Evolutionary conservation across 768 basidiomycete species (phyloP).

Genomic region (Auricularia heimuer): DNA sequence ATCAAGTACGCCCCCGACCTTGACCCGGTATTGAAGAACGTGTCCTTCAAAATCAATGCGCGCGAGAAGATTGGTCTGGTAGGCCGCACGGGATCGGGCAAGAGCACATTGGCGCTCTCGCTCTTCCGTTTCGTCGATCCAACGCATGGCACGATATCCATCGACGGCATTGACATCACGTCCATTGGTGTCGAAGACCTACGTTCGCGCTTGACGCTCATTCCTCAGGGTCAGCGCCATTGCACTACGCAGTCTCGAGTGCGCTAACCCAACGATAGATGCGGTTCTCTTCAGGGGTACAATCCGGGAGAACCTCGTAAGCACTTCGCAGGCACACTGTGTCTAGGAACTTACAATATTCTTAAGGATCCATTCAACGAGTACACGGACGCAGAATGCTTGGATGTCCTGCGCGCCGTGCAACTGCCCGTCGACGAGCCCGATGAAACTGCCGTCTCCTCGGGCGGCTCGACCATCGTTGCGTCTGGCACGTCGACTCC

Average conservation of each 20-base stretch:
- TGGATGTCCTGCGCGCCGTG: slow-evolving; percentile 37
- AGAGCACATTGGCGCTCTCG: slow-evolving; percentile 24
- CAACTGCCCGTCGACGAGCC: slow-evolving; percentile 9
- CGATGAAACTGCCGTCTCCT: slow-evolving; percentile 23
- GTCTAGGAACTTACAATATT: too few species aligned
- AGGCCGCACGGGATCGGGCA: slow-evolving; percentile 10
- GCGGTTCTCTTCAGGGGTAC: slow-evolving; percentile 33
- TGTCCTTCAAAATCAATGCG: slow-evolving; percentile 53
- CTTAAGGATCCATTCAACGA: not conserved
- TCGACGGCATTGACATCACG: slow-evolving; percentile 34
- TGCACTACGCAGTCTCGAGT: not conserved
- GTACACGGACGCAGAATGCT: slow-evolving; percentile 47
- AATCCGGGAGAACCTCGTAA: slow-evolving; percentile 39
- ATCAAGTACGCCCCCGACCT: slow-evolving; percentile 56
- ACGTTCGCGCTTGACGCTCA: slow-evolving; percentile 21
- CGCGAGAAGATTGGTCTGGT: slow-evolving; percentile 64
- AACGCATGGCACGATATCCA: slow-evolving; percentile 22
- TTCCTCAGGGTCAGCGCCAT: slow-evolving; percentile 19
- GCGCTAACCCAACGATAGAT: slow-evolving; percentile 26
- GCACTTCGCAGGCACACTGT: slow-evolving; percentile 7
- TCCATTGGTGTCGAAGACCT: slow-evolving; percentile 29
- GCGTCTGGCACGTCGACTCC: not conserved
- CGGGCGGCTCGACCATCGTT: slow-evolving; percentile 18
- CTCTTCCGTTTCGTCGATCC: slow-evolving; percentile 32
- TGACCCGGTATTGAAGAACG: slow-evolving; percentile 44